Base-by-base conservation (phyloP, 2,329 filamentous ascomycete species). In the Aspergillus arachidicola region DNA sequence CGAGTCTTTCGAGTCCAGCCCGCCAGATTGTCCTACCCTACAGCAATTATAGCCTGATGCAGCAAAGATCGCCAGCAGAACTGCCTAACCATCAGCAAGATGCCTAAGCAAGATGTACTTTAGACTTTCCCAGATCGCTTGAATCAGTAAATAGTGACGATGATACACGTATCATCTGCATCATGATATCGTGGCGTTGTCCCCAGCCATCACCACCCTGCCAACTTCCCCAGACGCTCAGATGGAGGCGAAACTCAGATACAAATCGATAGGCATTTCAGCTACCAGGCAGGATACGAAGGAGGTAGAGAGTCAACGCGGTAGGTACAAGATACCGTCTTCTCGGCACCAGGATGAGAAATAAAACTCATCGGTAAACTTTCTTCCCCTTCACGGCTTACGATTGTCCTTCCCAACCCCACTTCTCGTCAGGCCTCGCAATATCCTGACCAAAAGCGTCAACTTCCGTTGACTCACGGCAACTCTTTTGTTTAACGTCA, bases 151-250 rank as follows among this genome's bases (percentile, higher is more conserved):
- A 51, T n/a, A 32, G n/a, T 34, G 48, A 51, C 48, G 48, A 21
- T 41, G 45, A 59, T 43, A 50, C 38, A 43, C 50, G 46, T 59
- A 59, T 59, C 57, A 59, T 53, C 57, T 59, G 57, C 57, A 59
- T 48, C 32, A 34, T 23, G 21, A 59, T 43, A 59, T 59, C 57
- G 57, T 59, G 57, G 57, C 57, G 57, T 28, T 48, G 7, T 28
- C 21, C 23, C 43, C 43, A 46, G 43, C 43, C 48, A 19, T 51
- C 48, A 46, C 21, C 43, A 14, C 23, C 21, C 21, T 23, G 14
- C 48, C 26, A 51, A 26, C 48, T 51, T 51, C 48, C 23, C 28
- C 48, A 34, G 48, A 34, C 48, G 19, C 48, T 51, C 48, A 12
- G 26, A 48, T 28, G 23, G 45, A n/a, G 9, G 10, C 19, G 48